Percentiles rank a stretch among this genome's conserved stretches.
phyloP scores from a whole-genome alignment of 2,329 filamentous ascomycete genomes.

The Phyllosticta capitalensis region DNA sequence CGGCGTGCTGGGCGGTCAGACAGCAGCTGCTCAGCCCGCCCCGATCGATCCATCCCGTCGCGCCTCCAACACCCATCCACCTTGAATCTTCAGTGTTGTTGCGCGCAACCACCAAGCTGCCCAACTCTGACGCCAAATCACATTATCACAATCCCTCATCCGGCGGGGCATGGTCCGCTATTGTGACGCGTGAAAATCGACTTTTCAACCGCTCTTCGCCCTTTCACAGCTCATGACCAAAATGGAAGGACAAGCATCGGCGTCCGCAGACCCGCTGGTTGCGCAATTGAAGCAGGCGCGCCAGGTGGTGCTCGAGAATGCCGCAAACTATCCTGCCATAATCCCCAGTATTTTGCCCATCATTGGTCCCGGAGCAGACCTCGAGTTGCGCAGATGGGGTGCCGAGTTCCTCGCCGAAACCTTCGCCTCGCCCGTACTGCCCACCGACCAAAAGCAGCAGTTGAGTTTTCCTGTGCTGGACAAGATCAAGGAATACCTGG shows the following conservation, averaged over 20 bases:
- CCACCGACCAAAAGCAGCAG: constrained; percentile 68
- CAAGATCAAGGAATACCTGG: constrained; percentile 48
- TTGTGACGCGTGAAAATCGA: neutral
- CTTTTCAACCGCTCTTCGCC: neutral
- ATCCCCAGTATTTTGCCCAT: constrained; percentile 90
- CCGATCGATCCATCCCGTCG: neutral
- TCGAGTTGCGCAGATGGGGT: constrained; percentile 90
- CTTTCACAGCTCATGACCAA: no score
- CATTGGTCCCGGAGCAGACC: constrained; percentile 54
- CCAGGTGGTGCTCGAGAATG: constrained; percentile 77
- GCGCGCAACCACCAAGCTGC: neutral
- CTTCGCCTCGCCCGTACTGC: constrained; percentile 82
- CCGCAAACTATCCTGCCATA: constrained; percentile 83
- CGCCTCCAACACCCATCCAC: neutral
- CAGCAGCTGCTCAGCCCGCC: neutral
- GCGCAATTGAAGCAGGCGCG: constrained; percentile 84
- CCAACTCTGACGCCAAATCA: neutral
- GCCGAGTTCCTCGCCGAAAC: constrained; percentile 93
- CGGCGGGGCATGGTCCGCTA: neutral
- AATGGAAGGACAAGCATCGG: neutral
- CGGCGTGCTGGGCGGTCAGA: neutral
- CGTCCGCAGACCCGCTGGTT: constrained; percentile 31
- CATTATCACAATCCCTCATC: neutral
- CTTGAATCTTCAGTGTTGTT: neutral
- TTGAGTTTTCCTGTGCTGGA: constrained; percentile 69